Evolutionary conservation across 2,329 filamentous ascomycete species (phyloP), one percentile per base, ranked within the genome.

Genomic region (Amesomyces nigricolor): DNA sequence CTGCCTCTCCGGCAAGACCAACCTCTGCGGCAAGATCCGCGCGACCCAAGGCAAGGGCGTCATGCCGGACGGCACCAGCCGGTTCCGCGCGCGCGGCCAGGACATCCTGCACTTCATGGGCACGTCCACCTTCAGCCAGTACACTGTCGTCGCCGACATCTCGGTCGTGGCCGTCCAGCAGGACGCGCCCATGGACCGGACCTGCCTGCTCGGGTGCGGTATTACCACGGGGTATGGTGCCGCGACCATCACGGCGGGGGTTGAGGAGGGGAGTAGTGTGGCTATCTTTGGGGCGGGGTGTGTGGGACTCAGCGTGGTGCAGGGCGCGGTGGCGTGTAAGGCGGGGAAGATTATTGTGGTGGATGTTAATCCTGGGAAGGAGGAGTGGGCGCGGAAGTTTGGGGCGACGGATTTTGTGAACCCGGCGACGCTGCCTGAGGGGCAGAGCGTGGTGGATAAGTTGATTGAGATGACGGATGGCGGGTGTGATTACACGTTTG

Each of bases 1-100:
- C 82, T 99, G 94, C 87, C 94, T 90, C 75, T 97, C 92, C 42
- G 94, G 92, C 77, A 99, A 99, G 86, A 97, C 92, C 68, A 97
- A 97, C 77, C 87, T 97, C 57, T 97, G 92, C 77, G 94, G 94
- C 73, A 97, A 97, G 84, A 99, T 99, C 74, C 87, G 94, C 67
- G 89, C 90, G 45, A 97, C 94, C 44, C 94, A 99, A 77, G 94
- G 94, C 67, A 88, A 86, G 74, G 94, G 94, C 69, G 83, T 96
- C 65, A 96, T 99, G 91, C 94, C 94, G 56, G 94, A 99, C 73
- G 92, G 92, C 67, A 97, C 92, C 63, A 87, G 88, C 56, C 88
- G 94, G 67, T 96, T 97, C 85, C 89, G 83, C 75, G 91, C 87
- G 81, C 94, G 92, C 74, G 94, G 94, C 73, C 87, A 96, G 77